Percentiles rank a stretch among this genome's conserved stretches.
phyloP scores from a whole-genome alignment of 108 stramenopile genomes.

The Cyclotella kingstonii region DNA sequence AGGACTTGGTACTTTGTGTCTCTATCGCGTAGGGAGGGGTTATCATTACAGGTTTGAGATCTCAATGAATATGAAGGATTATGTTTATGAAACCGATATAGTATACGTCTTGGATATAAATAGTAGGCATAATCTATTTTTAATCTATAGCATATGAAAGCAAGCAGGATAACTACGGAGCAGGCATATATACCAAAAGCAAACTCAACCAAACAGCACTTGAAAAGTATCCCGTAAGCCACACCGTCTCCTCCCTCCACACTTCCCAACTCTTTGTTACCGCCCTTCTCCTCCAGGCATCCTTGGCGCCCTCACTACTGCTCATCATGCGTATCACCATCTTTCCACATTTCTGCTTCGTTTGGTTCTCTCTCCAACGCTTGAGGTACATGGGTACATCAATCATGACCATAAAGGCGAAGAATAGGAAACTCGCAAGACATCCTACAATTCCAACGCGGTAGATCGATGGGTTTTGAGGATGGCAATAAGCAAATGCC shows the following conservation, averaged over 20 bases:
- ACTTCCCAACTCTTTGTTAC: slow-evolving; percentile 42
- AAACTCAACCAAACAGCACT: slow-evolving; percentile 45
- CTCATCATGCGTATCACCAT: slow-evolving; percentile 2
- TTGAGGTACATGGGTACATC: slow-evolving; percentile 48
- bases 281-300: slow-evolving; percentile 25
- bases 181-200: slow-evolving; percentile 28
- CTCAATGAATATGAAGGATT: too few relatives aligned
- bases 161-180: too few relatives aligned
- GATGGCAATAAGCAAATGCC: slow-evolving; percentile 6
- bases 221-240: slow-evolving; percentile 43
- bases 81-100: too few relatives aligned
- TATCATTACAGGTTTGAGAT: too few relatives aligned
- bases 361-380: slow-evolving; percentile 29
- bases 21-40: too few relatives aligned
- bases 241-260: slow-evolving; percentile 42
- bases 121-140: too few relatives aligned
- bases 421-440: slow-evolving; percentile 11
- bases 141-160: too few relatives aligned
- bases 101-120: too few relatives aligned
- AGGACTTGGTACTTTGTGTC: too few relatives aligned
- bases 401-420: slow-evolving; percentile 31
- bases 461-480: slow-evolving; percentile 1
- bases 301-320: slow-evolving; percentile 25
- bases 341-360: background rate
- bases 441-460: slow-evolving; percentile 14